A percentile compares a stretch with the other conserved stretches of the same genome.
Evolutionary conservation across 2,329 filamentous ascomycete genomes (phyloP).

Genomic region (Canariomyces notabilis): DNA sequence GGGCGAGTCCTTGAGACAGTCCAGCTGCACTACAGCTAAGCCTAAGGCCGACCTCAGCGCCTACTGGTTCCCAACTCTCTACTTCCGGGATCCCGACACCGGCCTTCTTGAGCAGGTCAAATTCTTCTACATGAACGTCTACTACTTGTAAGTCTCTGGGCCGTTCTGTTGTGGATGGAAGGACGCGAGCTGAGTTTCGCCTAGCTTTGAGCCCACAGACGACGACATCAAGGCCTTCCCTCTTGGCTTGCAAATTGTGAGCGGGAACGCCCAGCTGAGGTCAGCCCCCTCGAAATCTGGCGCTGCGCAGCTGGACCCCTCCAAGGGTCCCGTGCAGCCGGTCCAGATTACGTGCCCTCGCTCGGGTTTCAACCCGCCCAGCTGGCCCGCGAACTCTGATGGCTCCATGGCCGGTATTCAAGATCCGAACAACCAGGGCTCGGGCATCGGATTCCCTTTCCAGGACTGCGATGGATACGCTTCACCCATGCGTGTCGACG

Average conservation of each 20-base stretch:
- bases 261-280: slow-evolving; percentile 57
- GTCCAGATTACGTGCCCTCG: slow-evolving; percentile 59
- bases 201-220: slow-evolving; percentile 55
- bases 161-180: slow-evolving; percentile 3
- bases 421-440: slow-evolving; percentile 49
- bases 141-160: slow-evolving; percentile 58
- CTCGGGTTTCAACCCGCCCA: slow-evolving; percentile 40
- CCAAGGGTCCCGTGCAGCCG: slow-evolving; percentile 47
- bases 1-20: slow-evolving; percentile 53
- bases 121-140: slow-evolving; percentile 68
- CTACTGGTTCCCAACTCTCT: slow-evolving; percentile 73
- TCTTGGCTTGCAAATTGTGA: slow-evolving; percentile 64
- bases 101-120: slow-evolving; percentile 61
- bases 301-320: slow-evolving; percentile 46
- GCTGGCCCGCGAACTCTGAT: slow-evolving; percentile 51
- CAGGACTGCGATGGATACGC: slow-evolving; percentile 60
- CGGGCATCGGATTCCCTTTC: slow-evolving; percentile 64
- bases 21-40: slow-evolving; percentile 65
- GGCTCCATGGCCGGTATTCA: slow-evolving; percentile 51
- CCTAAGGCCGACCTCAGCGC: slow-evolving; percentile 65
- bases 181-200: background rate
- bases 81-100: slow-evolving; percentile 59
- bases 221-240: slow-evolving; percentile 68
- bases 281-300: slow-evolving; percentile 51
- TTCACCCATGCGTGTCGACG: slow-evolving; percentile 59